A percentile compares a stretch with the other conserved stretches of the same genome.
Evolutionary conservation across 257 asterid species (phyloP).

Genomic region (Primulina huaijiensis): DNA sequence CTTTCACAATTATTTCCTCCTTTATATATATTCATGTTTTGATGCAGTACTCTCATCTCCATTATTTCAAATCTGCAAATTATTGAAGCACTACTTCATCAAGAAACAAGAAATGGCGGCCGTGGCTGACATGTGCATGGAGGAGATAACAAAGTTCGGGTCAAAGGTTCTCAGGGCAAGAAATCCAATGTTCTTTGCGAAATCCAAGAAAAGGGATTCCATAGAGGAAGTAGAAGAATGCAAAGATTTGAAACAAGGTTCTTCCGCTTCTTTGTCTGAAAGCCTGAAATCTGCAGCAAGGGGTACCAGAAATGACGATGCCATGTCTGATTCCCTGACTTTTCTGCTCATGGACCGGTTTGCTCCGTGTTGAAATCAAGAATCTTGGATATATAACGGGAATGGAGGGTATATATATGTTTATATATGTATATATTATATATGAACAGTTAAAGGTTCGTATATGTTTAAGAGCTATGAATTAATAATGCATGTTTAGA

Average conservation of each 20-base stretch:
- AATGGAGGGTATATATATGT: not conserved
- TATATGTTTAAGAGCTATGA: not conserved
- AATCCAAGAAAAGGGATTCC: slow-evolving; percentile 28
- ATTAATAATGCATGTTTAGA: too few relatives aligned
- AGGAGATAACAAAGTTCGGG: slow-evolving; percentile 50
- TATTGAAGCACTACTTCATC: slow-evolving; percentile 4
- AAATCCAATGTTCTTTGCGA: slow-evolving; percentile 35
- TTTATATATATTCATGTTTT: slow-evolving; percentile 16
- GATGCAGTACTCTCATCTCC: slow-evolving; percentile 13
- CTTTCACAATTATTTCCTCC: slow-evolving; percentile 20
- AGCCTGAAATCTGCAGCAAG: slow-evolving; percentile 15
- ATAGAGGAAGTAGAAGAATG: slow-evolving; percentile 30
- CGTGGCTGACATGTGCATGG: slow-evolving; percentile 53
- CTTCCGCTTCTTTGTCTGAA: slow-evolving; percentile 30
- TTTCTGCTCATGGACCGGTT: slow-evolving; percentile 73
- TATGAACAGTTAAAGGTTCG: not conserved
- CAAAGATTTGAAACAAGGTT: slow-evolving; percentile 25
- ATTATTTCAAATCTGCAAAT: slow-evolving; percentile 4
- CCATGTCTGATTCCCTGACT: slow-evolving; percentile 51
- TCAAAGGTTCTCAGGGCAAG: slow-evolving; percentile 38
- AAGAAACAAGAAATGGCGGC: slow-evolving; percentile 44
- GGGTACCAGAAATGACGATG: slow-evolving; percentile 27
- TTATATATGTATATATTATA: too few relatives aligned
- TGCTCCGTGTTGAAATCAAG: slow-evolving; percentile 49
- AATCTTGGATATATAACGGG: not conserved